Percentiles rank a stretch among this genome's conserved stretches.
These are phyloP conservation scores for Nicotiana undulata DNA, from an alignment of 257 asterid species.

Conservation along the genomic window DNA sequence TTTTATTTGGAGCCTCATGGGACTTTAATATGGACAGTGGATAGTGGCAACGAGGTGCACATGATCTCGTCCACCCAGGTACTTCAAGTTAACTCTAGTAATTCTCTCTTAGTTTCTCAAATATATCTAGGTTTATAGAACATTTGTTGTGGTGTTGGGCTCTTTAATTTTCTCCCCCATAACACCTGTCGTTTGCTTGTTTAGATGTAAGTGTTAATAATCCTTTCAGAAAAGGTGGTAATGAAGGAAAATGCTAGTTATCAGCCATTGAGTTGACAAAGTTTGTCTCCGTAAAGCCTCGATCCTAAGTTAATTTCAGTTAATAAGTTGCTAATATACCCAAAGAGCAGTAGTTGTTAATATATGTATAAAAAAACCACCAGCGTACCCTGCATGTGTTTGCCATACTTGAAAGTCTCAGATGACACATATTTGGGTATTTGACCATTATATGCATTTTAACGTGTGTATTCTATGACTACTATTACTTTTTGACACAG, in stretches of 20 bases:
- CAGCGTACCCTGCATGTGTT: neutral
- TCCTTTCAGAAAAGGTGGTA: neutral
- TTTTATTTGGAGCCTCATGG: conserved; percentile 92
- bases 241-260: neutral
- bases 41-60: conserved; percentile 93
- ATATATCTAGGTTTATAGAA: neutral
- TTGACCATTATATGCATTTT: neutral
- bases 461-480: neutral
- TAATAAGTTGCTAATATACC: neutral
- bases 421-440: neutral
- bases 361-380: neutral
- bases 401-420: neutral
- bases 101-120: neutral
- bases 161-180: neutral
- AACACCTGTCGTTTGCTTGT: neutral
- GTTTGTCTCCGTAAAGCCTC: neutral
- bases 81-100: conserved; percentile 4
- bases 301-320: neutral
- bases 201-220: neutral
- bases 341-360: neutral
- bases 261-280: neutral
- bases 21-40: conserved; percentile 78
- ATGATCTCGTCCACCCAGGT: conserved; percentile 98
- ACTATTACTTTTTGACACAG: neutral
- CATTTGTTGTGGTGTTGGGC: neutral